Evolutionary conservation across 2,329 filamentous ascomycete genomes (phyloP).

Genomic region (Cladosporium sp.): DNA sequence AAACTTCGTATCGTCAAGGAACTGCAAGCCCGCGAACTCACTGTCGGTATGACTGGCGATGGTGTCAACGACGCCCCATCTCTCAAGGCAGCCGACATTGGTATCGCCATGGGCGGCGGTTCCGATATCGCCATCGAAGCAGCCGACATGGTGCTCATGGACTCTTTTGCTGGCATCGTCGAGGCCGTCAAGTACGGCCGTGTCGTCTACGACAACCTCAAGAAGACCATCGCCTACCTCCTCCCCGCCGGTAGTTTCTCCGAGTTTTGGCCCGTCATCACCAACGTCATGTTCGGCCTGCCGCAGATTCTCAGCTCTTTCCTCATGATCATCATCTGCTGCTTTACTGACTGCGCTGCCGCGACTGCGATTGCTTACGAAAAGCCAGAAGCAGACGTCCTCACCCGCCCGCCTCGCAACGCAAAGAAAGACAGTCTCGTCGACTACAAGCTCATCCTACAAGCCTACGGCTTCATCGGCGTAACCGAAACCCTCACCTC

Average conservation of each 20-base stretch:
- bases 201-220: constrained; percentile 77
- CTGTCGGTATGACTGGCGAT: constrained; percentile 58
- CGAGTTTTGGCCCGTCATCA: constrained; percentile 76
- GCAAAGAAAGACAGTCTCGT: constrained; percentile 72
- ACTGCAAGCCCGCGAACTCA: constrained; percentile 63
- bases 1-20: constrained; percentile 79
- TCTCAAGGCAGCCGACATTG: constrained; percentile 61
- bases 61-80: constrained; percentile 56
- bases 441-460: constrained; percentile 70
- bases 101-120: constrained; percentile 60
- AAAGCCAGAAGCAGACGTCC: constrained; percentile 72
- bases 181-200: constrained; percentile 72
- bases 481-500: constrained; percentile 48
- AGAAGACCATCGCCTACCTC: constrained; percentile 75
- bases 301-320: constrained; percentile 74
- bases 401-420: constrained; percentile 68
- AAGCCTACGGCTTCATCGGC: constrained; percentile 72
- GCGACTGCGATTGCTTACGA: constrained; percentile 76
- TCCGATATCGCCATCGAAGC: constrained; percentile 65
- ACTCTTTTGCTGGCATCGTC: constrained; percentile 71
- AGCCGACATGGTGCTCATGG: constrained; percentile 64
- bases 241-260: constrained; percentile 73
- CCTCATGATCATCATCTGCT: constrained; percentile 63
- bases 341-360: constrained; percentile 75
- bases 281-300: constrained; percentile 70